A percentile compares a stretch with the other conserved stretches of the same genome.
Conservation (phyloP, 768 basidiomycete species). For the Wakefieldia striispora region DNA sequence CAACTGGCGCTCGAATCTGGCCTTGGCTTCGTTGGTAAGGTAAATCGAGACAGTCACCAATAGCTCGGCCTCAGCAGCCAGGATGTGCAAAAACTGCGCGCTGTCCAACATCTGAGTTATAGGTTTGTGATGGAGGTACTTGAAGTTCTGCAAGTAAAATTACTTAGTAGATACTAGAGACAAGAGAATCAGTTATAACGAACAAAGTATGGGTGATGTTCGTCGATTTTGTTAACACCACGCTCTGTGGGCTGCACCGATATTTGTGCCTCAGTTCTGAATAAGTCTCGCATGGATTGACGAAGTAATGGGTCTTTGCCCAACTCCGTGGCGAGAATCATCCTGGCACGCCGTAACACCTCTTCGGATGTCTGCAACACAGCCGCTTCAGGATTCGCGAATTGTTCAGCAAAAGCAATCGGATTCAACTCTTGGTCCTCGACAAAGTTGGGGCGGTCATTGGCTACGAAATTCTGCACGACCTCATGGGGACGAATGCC, state of each 20-base stretch:
- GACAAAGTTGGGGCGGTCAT: constrained; percentile 60
- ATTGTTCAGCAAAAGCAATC: constrained; percentile 81
- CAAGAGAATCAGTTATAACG: constrained; percentile 25
- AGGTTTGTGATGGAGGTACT: constrained; percentile 84
- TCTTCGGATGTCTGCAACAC: constrained; percentile 63
- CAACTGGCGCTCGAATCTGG: constrained; percentile 73
- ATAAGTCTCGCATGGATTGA: constrained; percentile 69
- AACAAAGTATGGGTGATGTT: constrained; percentile 71
- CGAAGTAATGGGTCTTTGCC: constrained; percentile 90
- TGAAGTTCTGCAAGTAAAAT: constrained; percentile 69
- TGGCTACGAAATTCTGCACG: constrained; percentile 76
- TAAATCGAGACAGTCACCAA: constrained; percentile 75
- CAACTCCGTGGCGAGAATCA: constrained; percentile 86
- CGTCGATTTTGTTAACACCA: constrained; percentile 74
- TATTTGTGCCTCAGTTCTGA: constrained; percentile 71
- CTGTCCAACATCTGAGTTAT: constrained; percentile 64
- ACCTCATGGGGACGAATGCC: constrained; percentile 81
- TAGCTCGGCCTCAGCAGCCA: constrained; percentile 86
- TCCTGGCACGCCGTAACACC: constrained; percentile 67
- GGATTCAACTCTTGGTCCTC: constrained; percentile 85
- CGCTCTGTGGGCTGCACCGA: constrained; percentile 86
- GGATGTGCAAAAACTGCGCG: constrained; percentile 86
- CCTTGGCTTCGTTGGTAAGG: constrained; percentile 59
- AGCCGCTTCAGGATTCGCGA: constrained; percentile 62
- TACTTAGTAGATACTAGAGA: constrained; percentile 4